These are phyloP conservation scores for Phytopythium delawarense DNA, from an alignment of 352 stramenopile species.

Conservation along the genomic window DNA sequence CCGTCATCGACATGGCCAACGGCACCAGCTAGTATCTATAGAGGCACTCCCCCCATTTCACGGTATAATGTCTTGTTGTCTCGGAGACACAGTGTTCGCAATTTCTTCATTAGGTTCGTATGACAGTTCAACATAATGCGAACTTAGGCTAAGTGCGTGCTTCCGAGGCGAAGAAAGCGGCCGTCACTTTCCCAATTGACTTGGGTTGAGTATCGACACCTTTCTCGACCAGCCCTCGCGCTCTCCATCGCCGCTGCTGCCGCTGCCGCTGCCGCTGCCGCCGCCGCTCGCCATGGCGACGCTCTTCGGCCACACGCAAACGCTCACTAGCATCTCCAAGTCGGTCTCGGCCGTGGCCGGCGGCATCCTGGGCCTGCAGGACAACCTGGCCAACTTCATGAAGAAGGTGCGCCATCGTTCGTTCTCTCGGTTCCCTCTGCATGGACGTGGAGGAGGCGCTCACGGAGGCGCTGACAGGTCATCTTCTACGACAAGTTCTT, in stretches of 20 bases:
- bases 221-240: background rate
- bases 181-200: background rate
- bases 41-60: background rate
- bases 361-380: constrained; percentile 68
- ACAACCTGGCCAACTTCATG: constrained; percentile 83
- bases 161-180: too few species aligned
- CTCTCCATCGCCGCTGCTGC: too few species aligned
- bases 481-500: constrained; percentile 86
- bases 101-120: too few species aligned
- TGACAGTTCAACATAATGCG: too few species aligned
- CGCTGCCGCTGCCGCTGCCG: background rate
- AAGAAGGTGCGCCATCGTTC: constrained; percentile 48
- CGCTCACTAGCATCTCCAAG: constrained; percentile 83
- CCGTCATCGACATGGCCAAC: constrained; percentile 30
- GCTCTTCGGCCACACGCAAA: constrained; percentile 82
- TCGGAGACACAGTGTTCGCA: background rate
- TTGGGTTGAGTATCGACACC: background rate
- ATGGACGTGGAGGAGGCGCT: background rate
- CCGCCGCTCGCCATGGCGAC: constrained; percentile 30
- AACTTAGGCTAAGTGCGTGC: too few species aligned
- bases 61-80: background rate
- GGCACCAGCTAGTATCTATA: constrained; percentile 10
- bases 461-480: constrained; percentile 29
- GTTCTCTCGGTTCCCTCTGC: background rate
- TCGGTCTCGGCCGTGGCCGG: constrained; percentile 64